These are phyloP conservation scores for Tricholoma flavovirens DNA, from an alignment of 768 basidiomycete genomes.

Conservation along the genomic window DNA sequence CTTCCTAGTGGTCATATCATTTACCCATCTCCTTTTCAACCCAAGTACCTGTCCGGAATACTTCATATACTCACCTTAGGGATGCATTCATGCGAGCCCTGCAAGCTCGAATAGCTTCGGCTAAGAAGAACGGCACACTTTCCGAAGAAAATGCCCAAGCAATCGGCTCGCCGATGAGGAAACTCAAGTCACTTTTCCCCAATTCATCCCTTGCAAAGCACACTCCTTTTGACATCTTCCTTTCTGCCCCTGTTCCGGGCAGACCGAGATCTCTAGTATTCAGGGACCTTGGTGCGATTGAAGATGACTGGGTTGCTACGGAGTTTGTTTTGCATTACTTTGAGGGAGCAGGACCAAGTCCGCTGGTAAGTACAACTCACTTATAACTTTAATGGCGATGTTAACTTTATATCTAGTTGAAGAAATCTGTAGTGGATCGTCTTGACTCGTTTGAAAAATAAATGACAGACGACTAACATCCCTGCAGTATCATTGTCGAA, in stretches of 20 bases:
- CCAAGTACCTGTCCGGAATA: slow-evolving; percentile 74
- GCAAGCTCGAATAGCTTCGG: slow-evolving; percentile 50
- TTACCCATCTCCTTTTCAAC: neutral
- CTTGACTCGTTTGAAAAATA: slow-evolving; percentile 28
- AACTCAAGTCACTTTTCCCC: slow-evolving; percentile 74
- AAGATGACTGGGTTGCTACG: slow-evolving; percentile 69
- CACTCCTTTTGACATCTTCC: slow-evolving; percentile 61
- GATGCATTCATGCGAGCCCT: slow-evolving; percentile 80
- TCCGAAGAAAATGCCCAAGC: slow-evolving; percentile 53
- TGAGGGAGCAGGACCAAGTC: slow-evolving; percentile 63
- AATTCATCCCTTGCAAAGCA: slow-evolving; percentile 63
- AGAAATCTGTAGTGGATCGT: slow-evolving; percentile 41
- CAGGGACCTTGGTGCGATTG: slow-evolving; percentile 67
- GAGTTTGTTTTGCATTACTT: slow-evolving; percentile 75
- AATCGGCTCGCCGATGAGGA: slow-evolving; percentile 58
- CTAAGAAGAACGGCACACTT: slow-evolving; percentile 45
- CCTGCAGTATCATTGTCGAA: neutral
- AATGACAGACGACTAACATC: neutral
- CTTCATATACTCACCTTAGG: slow-evolving; percentile 72
- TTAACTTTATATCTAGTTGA: slow-evolving; percentile 33
- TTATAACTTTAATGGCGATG: slow-evolving; percentile 1
- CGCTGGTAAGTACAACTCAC: slow-evolving; percentile 45
- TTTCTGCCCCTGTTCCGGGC: slow-evolving; percentile 50
- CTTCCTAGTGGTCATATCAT: neutral
- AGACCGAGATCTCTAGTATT: slow-evolving; percentile 54